Evolutionary conservation across 257 asterid species (phyloP), one percentile per base, ranked within the genome.

Genomic region (Ocimum tenuiflorum): DNA sequence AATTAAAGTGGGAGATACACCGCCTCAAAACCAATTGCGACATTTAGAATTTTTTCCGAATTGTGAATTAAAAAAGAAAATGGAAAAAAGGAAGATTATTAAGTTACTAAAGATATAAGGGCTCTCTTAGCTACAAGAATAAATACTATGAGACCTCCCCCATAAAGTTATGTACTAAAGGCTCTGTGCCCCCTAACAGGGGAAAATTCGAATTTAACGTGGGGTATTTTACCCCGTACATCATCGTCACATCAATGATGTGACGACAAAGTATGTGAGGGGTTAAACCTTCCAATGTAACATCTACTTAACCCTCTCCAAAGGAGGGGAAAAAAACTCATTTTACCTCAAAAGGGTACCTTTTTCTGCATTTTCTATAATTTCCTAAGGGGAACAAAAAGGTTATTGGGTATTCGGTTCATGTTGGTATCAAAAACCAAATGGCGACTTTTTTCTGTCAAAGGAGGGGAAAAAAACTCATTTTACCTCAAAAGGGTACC

Each of bases 401-500:
- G 50, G 55, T 49, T 18, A 66, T 57, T 65, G 6, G 43, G 3
- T 29, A 27, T 27, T 4, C 2, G 7, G 65, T 50, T 60, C 22
- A 56, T 39, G 7, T 56, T 56, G 23, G 39, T 47, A 59, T 84
- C 84, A 87, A 68, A 94, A 94, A 19, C 99, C 99, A 60, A 94
- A 90, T 38, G 94, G 97, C 0, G 97, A 86, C 68, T 84, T 57
- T 47, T 48, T 60, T 55, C 46, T 48, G 64, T 24, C 55, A 35
- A 0, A 23, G 48, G 41, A 22, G 33, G 41, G 43, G 8, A 36
- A 59, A 58, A 41, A 36, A 29, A 59, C 51, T 19, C 56, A 64
- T 31, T 69, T 50, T 24, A 70, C 74, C 70, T 65, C 65, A 51
- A 15, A 4, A 27, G 3, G 31, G 45, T 60, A 68, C 71, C 46